These are phyloP conservation scores for Diutina catenulata DNA, from an alignment of 1,139 yeast genomes.

Conservation along the genomic window DNA sequence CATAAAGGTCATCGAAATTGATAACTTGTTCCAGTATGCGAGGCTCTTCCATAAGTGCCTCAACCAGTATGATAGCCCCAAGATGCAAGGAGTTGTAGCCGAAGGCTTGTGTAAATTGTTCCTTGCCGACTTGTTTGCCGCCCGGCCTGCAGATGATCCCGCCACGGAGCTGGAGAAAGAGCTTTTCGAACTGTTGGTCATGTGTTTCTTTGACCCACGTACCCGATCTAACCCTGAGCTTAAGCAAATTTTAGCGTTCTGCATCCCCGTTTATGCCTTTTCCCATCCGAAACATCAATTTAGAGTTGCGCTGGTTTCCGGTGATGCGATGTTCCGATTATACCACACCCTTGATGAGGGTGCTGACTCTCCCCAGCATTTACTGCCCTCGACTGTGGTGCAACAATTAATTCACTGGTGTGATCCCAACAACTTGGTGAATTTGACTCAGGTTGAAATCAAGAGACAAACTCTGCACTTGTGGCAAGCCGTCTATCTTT, in stretches of 20 bases:
- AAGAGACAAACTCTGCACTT: slow-evolving; percentile 40
- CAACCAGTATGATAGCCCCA: slow-evolving; percentile 44
- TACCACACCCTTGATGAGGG: not conserved
- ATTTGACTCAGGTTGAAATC: slow-evolving; percentile 28
- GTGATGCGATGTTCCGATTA: slow-evolving; percentile 45
- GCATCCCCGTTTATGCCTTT: slow-evolving; percentile 82
- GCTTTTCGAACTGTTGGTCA: slow-evolving; percentile 56
- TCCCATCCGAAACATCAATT: slow-evolving; percentile 69
- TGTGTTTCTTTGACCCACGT: slow-evolving; percentile 65
- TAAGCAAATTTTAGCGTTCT: slow-evolving; percentile 74
- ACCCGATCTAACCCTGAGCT: slow-evolving; percentile 54
- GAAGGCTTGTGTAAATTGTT: slow-evolving; percentile 80
- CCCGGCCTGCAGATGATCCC: slow-evolving; percentile 12
- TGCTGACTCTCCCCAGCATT: too few species aligned
- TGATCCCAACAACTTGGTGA: slow-evolving; percentile 63
- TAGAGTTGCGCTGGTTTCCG: slow-evolving; percentile 49
- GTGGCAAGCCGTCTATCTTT: slow-evolving; percentile 43
- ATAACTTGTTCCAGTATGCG: slow-evolving; percentile 46
- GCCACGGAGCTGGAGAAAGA: slow-evolving; percentile 22
- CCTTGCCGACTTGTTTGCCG: slow-evolving; percentile 64
- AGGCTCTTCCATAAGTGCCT: slow-evolving; percentile 60
- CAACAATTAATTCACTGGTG: slow-evolving; percentile 82
- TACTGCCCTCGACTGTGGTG: slow-evolving; percentile 42
- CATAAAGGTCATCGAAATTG: slow-evolving; percentile 44
- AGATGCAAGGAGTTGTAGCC: slow-evolving; percentile 70